Conservation (phyloP, 257 asterid genomes). For the Gentiana dahurica region DNA sequence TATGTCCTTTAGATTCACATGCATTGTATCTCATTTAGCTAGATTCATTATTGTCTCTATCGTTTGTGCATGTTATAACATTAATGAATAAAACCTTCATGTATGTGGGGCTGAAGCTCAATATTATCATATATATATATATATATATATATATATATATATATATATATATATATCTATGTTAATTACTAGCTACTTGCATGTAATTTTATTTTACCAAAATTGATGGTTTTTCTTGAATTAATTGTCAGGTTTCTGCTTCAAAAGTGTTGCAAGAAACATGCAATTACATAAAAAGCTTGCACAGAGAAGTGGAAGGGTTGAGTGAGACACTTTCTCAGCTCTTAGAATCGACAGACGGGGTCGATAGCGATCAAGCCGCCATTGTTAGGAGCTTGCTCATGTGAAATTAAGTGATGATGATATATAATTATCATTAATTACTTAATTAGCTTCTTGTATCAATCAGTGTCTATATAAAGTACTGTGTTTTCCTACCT, state of each 20-base stretch:
- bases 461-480: constrained; percentile 6
- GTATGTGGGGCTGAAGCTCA: no score
- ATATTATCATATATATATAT: background rate
- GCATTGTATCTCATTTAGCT: no score
- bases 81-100: no score
- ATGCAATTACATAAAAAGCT: constrained; percentile 71
- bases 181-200: no score
- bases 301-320: constrained; percentile 80
- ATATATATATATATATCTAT: no score
- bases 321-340: constrained; percentile 65
- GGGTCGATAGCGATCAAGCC: constrained; percentile 70
- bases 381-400: constrained; percentile 82
- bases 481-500: constrained; percentile 23
- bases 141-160: no score
- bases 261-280: constrained; percentile 92
- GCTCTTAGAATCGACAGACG: constrained; percentile 67
- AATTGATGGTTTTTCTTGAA: no score
- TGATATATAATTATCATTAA: background rate
- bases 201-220: no score
- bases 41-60: no score
- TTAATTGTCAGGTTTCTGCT: constrained; percentile 46
- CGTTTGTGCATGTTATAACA: no score
- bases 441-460: constrained; percentile 8
- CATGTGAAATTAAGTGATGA: constrained; percentile 26
- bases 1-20: no score